phyloP scores from a whole-genome alignment of 106 monocot species.

The Dioscorea dumetorum region DNA sequence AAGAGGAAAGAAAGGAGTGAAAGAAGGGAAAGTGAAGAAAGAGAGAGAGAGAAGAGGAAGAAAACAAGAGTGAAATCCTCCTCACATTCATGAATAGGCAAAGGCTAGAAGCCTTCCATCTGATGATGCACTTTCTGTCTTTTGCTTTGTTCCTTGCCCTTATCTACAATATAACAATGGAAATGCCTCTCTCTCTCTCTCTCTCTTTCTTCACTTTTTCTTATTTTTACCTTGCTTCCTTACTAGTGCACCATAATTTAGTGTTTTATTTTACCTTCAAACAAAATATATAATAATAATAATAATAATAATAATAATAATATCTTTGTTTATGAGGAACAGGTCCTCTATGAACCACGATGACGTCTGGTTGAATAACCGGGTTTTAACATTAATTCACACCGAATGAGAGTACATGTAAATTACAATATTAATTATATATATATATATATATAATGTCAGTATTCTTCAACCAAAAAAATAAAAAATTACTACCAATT shows the following conservation, averaged over 20 bases:
- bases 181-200: background rate
- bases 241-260: background rate
- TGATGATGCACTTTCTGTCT: slow-evolving; percentile 28
- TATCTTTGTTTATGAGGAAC: too few relatives aligned
- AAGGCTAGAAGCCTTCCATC: slow-evolving; percentile 7
- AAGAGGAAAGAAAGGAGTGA: background rate
- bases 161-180: slow-evolving; percentile 8
- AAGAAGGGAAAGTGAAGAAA: slow-evolving; percentile 5
- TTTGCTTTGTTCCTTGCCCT: slow-evolving; percentile 20
- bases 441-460: too few relatives aligned
- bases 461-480: too few relatives aligned
- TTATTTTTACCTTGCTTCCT: background rate
- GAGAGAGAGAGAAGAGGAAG: slow-evolving; percentile 12
- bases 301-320: too few relatives aligned
- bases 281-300: too few relatives aligned
- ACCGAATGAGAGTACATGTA: too few relatives aligned
- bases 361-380: too few relatives aligned
- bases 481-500: too few relatives aligned
- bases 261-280: too few relatives aligned
- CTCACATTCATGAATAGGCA: slow-evolving; percentile 18
- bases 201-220: background rate
- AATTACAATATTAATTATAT: too few relatives aligned
- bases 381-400: too few relatives aligned
- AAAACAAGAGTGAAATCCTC: slow-evolving; percentile 19
- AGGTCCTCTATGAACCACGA: too few relatives aligned